Percentiles rank a stretch among this genome's conserved stretches.
These are phyloP conservation scores for Strigomonas oncopelti DNA, from an alignment of 208 protist genomes.

Conservation along the genomic window DNA sequence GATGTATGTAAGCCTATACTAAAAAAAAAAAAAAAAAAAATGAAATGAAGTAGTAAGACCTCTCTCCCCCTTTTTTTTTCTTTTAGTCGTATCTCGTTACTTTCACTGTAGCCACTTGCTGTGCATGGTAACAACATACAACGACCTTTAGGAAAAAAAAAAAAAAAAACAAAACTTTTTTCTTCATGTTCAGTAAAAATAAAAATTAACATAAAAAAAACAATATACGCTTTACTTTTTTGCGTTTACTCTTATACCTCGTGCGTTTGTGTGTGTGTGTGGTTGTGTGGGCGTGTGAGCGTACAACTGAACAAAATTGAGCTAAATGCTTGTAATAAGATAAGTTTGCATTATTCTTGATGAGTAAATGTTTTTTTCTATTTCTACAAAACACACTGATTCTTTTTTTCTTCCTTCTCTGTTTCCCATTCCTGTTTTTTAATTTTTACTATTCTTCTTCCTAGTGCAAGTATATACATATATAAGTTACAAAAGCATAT, in stretches of 20 bases:
- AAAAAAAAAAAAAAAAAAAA: slow-evolving; percentile 20
- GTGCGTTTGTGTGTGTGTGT: background rate
- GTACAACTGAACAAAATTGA: background rate
- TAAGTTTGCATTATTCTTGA: background rate
- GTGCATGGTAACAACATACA: background rate
- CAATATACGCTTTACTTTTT: too few species aligned
- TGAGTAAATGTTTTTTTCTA: background rate
- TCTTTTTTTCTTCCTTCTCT: slow-evolving; percentile 10
- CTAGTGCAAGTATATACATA: background rate
- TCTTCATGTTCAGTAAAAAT: slow-evolving; percentile 5
- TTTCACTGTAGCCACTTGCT: background rate
- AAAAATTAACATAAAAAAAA: background rate
- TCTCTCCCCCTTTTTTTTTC: slow-evolving; percentile 3
- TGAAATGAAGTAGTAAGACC: slow-evolving; percentile 10
- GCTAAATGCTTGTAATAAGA: background rate
- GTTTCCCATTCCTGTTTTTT: slow-evolving; percentile 1
- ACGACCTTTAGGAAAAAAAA: background rate
- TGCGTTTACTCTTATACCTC: too few species aligned
- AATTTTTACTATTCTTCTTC: background rate
- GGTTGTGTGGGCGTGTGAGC: background rate
- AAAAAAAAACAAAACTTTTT: background rate
- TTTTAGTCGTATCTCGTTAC: slow-evolving; percentile 16
- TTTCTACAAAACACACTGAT: background rate
- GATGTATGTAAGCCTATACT: too few species aligned
- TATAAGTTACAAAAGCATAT: background rate